Conservation (phyloP, 2,329 filamentous ascomycete species). For the Trichoderma sp. region DNA sequence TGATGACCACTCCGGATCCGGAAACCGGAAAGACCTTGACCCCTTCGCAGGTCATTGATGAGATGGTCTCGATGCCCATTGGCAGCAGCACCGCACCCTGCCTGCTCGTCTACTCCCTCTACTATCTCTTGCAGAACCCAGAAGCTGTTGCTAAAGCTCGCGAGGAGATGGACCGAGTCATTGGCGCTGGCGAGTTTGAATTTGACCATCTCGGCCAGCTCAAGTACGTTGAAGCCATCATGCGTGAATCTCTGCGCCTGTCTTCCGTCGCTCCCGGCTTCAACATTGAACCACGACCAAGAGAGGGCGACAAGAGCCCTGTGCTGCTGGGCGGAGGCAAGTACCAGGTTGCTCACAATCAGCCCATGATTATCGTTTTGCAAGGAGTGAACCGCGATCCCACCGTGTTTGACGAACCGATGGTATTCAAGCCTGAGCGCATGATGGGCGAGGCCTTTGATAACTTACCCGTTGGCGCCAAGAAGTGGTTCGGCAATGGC, state of each 20-base stretch:
- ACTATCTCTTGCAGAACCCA: constrained; percentile 57
- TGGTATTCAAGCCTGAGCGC: constrained; percentile 52
- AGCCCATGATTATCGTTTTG: constrained; percentile 54
- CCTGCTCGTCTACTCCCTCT: constrained; percentile 51
- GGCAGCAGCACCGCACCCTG: constrained; percentile 56
- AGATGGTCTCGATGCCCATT: constrained; percentile 70
- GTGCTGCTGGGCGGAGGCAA: constrained; percentile 53
- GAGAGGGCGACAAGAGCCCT: constrained; percentile 46
- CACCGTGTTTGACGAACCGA: constrained; percentile 51
- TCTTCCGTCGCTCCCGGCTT: constrained; percentile 59
- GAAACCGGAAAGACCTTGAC: constrained; percentile 62
- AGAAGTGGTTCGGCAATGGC: constrained; percentile 57
- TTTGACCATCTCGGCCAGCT: constrained; percentile 56
- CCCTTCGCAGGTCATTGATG: constrained; percentile 66
- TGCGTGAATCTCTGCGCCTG: constrained; percentile 60
- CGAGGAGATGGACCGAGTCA: constrained; percentile 56
- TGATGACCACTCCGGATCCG: constrained; percentile 63
- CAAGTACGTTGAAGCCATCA: constrained; percentile 57
- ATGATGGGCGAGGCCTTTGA: constrained; percentile 54
- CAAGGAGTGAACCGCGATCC: constrained; percentile 56
- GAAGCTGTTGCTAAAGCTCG: constrained; percentile 53
- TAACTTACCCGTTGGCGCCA: constrained; percentile 48
- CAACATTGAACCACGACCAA: constrained; percentile 54
- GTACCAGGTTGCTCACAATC: constrained; percentile 54
- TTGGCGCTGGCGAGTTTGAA: constrained; percentile 50